Base-by-base conservation (phyloP, 768 basidiomycete species). In the Agaricus sinodeliciosus region DNA sequence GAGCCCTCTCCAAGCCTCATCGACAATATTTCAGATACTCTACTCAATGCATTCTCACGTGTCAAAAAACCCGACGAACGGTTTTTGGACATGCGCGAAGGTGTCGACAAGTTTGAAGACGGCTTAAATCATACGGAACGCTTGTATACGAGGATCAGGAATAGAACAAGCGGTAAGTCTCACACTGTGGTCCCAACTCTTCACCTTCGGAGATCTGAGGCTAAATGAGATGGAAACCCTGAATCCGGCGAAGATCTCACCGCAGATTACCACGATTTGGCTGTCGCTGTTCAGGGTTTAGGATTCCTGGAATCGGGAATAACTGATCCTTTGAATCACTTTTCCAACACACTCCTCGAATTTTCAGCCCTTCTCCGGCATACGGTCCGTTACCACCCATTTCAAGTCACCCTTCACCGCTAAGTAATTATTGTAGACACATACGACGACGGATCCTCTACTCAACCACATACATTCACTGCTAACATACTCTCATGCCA, bases 281-380 rank as follows among this genome's bases (percentile, higher is more conserved):
- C 96, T 41, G 89, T 94, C 57, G 88, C 92, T 40, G 92, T 96
- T 43, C 95, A 98, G 67, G 95, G 94, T 47, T 80, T 99, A 55
- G 96, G 95, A 59, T 98, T 97, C 72, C 79, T 99, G 58, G 96
- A 99, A 69, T 92, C 90, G 57, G 96, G 96, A 36, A 99, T 99
- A 59, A 99, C 96, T 43, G 96, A 99, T 63, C 94, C 93, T 0
- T 72, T 99, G 59, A 95, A 95, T 63, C 87, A 95, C 65, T 98
- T 98, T 60, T 96, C 95, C 27, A 94, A 95, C 65, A 94, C 93
- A 1, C 75, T 99, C 49, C 77, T 97, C 35, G 94, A 98, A 66
- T 97, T 97, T 65, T 96, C 94, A 2, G 87, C 92, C 0, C 70
- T 95, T 18, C 67, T 94, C 36, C 84, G 92, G 50, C 90, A 95